Evolutionary conservation across 2,329 filamentous ascomycete genomes (phyloP).

Genomic region (Trichoderma sp.): DNA sequence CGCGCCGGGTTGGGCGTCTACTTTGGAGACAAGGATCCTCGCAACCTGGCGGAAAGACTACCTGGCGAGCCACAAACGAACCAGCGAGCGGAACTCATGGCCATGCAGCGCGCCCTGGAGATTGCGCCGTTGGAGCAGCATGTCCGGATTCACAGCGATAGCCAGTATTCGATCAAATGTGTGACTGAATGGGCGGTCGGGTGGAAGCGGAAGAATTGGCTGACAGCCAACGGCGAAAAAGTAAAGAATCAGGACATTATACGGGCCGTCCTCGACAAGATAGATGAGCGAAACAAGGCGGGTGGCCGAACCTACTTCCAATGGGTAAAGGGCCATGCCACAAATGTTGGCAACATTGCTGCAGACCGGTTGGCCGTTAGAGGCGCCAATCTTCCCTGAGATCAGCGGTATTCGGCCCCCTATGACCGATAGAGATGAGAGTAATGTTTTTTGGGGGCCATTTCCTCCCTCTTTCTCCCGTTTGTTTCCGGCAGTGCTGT

Average conservation of each 20-base stretch:
- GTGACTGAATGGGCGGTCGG: conserved; percentile 76
- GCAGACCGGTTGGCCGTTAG: conserved; percentile 74
- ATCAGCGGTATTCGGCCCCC: neutral
- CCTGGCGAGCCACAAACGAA: conserved; percentile 79
- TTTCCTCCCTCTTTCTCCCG: neutral
- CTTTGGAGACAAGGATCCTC: conserved; percentile 55
- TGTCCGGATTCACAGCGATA: conserved; percentile 82
- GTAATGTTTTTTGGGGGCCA: neutral
- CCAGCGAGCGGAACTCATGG: conserved; percentile 91
- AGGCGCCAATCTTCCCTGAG: conserved; percentile 32
- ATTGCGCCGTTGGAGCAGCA: conserved; percentile 64
- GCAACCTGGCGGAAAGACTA: conserved; percentile 73
- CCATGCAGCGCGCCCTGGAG: conserved; percentile 79
- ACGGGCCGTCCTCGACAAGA: conserved; percentile 64
- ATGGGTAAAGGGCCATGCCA: conserved; percentile 87
- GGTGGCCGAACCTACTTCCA: conserved; percentile 67
- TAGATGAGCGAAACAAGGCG: conserved; percentile 63
- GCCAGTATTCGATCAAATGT: conserved; percentile 86
- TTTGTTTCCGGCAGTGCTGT: neutral
- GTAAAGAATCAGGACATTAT: conserved; percentile 90
- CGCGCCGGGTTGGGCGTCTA: conserved; percentile 61
- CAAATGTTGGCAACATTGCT: conserved; percentile 69
- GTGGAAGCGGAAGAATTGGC: conserved; percentile 78
- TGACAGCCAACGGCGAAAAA: conserved; percentile 62
- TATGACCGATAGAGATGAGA: neutral